These are phyloP conservation scores for Cystobasidium slooffiae DNA, from an alignment of 1,284 basidiomycete species.

Conservation along the genomic window DNA sequence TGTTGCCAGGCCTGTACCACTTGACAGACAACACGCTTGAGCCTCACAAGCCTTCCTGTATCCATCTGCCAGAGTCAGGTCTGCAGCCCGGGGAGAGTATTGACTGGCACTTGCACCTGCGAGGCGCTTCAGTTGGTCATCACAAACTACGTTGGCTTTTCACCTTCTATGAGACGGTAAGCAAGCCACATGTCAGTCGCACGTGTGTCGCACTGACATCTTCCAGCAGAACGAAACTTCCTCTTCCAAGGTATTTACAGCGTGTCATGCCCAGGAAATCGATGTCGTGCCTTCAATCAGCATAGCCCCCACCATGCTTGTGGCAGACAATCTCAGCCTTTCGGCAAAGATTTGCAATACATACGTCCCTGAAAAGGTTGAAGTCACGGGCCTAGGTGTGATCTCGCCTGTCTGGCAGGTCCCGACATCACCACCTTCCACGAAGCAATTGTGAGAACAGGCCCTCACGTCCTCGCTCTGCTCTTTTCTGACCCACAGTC, in stretches of 20 bases:
- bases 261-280: not conserved
- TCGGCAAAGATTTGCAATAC: not conserved
- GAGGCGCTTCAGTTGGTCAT: constrained; percentile 2
- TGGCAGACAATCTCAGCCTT: not conserved
- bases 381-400: not conserved
- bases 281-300: not conserved
- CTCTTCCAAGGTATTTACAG: not conserved
- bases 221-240: not conserved
- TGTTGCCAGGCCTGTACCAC: too few relatives aligned
- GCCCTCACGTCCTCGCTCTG: too few relatives aligned
- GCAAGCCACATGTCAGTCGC: too few relatives aligned
- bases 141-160: constrained; percentile 12
- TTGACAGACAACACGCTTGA: too few relatives aligned
- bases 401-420: constrained; percentile 4
- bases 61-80: not conserved
- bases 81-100: constrained; percentile 42
- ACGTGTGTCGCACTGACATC: too few relatives aligned
- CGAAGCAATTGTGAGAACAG: not conserved
- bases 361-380: not conserved
- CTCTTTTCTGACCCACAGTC: not conserved
- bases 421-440: not conserved
- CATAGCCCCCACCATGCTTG: not conserved
- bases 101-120: constrained; percentile 41
- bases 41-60: too few relatives aligned
- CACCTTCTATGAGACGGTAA: not conserved